Percentiles rank a stretch among this genome's conserved stretches.
Conservation (phyloP, 1,139 yeast species). For the Kodamaea sp. region DNA sequence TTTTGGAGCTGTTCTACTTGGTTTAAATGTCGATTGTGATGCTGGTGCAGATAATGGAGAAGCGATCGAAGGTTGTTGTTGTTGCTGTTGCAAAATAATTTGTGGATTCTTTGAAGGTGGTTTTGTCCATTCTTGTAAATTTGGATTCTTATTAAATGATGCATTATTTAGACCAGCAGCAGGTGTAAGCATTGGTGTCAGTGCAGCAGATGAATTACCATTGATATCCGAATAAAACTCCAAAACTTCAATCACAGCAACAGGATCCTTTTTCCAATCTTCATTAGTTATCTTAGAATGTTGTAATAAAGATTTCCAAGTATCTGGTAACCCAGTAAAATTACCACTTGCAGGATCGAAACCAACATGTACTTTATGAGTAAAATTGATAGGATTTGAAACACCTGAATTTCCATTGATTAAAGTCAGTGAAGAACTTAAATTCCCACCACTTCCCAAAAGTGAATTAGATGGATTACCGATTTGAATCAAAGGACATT, state of each 20-base stretch:
- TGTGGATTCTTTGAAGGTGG: slow-evolving; percentile 23
- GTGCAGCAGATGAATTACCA: slow-evolving; percentile 27
- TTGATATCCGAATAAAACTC: slow-evolving; percentile 68
- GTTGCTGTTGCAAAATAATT: slow-evolving; percentile 6
- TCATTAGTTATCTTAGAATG: slow-evolving; percentile 79
- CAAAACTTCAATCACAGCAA: slow-evolving; percentile 86
- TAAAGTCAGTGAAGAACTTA: slow-evolving; percentile 14
- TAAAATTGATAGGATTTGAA: slow-evolving; percentile 75
- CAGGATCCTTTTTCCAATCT: slow-evolving; percentile 81
- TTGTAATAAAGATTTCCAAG: slow-evolving; percentile 71
- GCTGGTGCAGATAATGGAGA: slow-evolving; percentile 11
- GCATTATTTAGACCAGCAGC: slow-evolving; percentile 12
- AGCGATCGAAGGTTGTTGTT: not conserved
- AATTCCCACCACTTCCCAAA: slow-evolving; percentile 5
- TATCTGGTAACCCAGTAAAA: slow-evolving; percentile 74
- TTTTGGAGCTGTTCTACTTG: slow-evolving; percentile 43
- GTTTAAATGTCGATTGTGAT: slow-evolving; percentile 24
- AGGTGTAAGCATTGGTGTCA: slow-evolving; percentile 29
- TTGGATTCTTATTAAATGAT: slow-evolving; percentile 4
- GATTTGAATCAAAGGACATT: slow-evolving; percentile 64
- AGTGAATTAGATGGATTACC: slow-evolving; percentile 20
- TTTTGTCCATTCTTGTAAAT: slow-evolving; percentile 41
- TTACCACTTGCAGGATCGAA: slow-evolving; percentile 70
- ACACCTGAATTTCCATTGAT: slow-evolving; percentile 55
- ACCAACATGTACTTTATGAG: slow-evolving; percentile 62